Percentiles rank a stretch among this genome's conserved stretches.
These are phyloP conservation scores for Bjerkandera adusta DNA, from an alignment of 1,284 basidiomycete species.

Conservation along the genomic window DNA sequence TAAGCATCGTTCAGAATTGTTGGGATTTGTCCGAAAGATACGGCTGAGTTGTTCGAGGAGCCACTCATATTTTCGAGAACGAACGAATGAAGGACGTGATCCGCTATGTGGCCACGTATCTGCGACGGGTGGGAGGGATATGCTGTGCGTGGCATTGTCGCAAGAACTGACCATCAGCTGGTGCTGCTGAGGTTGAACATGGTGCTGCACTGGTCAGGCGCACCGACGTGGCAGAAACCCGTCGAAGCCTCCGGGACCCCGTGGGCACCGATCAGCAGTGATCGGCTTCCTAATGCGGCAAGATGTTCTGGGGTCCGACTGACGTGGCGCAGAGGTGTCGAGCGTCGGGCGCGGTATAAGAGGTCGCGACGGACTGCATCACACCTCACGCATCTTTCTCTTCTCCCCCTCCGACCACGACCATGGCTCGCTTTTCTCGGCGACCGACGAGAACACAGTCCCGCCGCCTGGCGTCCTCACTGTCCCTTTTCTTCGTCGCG, in stretches of 20 bases:
- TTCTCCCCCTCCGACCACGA: slow-evolving; percentile 3
- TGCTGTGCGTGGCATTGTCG: slow-evolving; percentile 8
- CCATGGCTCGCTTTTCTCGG: slow-evolving; percentile 37
- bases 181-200: slow-evolving; percentile 3
- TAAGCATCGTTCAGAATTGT: too few relatives aligned
- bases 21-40: too few relatives aligned
- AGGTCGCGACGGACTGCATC: not conserved
- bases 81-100: too few relatives aligned
- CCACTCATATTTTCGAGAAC: too few relatives aligned
- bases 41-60: too few relatives aligned
- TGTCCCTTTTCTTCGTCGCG: slow-evolving; percentile 64
- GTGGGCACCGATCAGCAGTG: not conserved
- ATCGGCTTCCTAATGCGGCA: not conserved
- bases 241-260: slow-evolving; percentile 8
- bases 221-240: slow-evolving; percentile 17
- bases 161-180: slow-evolving; percentile 7
- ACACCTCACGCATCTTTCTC: slow-evolving; percentile 7
- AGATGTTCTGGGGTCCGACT: slow-evolving; percentile 13
- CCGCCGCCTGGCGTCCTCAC: slow-evolving; percentile 56
- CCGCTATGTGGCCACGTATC: too few relatives aligned
- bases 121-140: not conserved
- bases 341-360: slow-evolving; percentile 5
- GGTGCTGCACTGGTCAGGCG: not conserved
- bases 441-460: slow-evolving; percentile 58
- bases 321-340: slow-evolving; percentile 15